Evolutionary conservation across 495 filamentous ascomycete species (phyloP), one percentile per base, ranked within the genome.

Genomic region (Penicillium goetzii): DNA sequence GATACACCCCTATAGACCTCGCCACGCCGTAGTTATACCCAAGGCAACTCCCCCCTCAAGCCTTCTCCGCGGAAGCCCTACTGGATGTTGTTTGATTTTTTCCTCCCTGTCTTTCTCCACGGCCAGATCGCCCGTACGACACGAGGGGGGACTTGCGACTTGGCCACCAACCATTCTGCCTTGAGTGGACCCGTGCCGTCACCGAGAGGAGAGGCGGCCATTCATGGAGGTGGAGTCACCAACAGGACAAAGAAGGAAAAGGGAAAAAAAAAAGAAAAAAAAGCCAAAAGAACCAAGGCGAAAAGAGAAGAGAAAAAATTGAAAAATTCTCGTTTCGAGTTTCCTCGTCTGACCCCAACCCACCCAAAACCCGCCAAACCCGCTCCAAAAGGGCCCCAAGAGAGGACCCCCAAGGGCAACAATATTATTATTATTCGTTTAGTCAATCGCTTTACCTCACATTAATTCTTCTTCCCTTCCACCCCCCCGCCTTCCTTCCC

Each of bases 401-500:
- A n/a, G n/a, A n/a, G n/a, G n/a, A n/a, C n/a, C n/a, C n/a, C n/a
- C n/a, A 21, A 32, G 59, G 50, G 52, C 43, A 56, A 61, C 60
- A 65, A 59, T 64, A 63, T 50, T 69, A 65, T 73, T 73, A 65
- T 73, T 72, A 67, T 67, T 68, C 58, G 55, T 74, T 81, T 82
- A 80, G 72, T 76, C 74, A 80, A 82, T 77, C 64, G 67, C 73
- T 79, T 81, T 78, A 81, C 78, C 74, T 76, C 78, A 77, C 65
- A 55, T 55, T 55, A 55, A 34, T 55, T 36, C 28, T 68, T 68
- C 72, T 76, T 74, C 66, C 63, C 66, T 73, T 71, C 61, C 61
- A 62, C 60, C 62, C 68, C 59, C 59, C 69, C 64, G 53, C 23
- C 56, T 59, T 21, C 21, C 59, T 40, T 32, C 36, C 52, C 41